These are phyloP conservation scores for Agapanthus africanus DNA, from an alignment of 106 monocot species.

Conservation along the genomic window DNA sequence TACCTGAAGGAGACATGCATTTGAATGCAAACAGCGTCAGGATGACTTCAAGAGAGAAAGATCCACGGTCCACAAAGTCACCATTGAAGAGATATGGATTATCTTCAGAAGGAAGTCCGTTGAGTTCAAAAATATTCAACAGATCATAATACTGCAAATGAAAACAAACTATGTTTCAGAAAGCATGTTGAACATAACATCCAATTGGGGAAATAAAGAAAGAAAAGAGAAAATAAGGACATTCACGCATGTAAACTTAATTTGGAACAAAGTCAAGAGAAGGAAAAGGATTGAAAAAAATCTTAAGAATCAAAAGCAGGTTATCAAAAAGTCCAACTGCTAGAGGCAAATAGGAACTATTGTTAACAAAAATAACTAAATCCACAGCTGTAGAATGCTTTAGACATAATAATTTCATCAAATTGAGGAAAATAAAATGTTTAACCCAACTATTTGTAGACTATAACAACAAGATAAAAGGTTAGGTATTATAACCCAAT, in stretches of 20 bases:
- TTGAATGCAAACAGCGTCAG: constrained; percentile 93
- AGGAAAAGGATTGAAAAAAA: background rate
- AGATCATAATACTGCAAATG: constrained; percentile 83
- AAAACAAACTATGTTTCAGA: constrained; percentile 9
- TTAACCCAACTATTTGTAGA: background rate
- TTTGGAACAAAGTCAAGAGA: background rate
- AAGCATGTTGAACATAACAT: background rate
- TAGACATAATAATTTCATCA: background rate
- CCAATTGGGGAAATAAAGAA: background rate
- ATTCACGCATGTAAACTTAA: background rate
- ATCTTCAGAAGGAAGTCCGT: constrained; percentile 92
- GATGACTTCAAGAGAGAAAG: constrained; percentile 96
- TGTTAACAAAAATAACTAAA: background rate
- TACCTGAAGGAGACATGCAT: constrained; percentile 94
- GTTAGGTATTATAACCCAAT: background rate
- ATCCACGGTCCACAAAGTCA: constrained; percentile 98
- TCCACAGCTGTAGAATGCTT: background rate
- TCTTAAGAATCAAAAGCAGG: background rate
- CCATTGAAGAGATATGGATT: constrained; percentile 99
- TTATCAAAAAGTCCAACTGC: background rate
- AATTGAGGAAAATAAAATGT: background rate
- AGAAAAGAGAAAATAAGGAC: background rate
- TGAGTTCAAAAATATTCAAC: constrained; percentile 91
- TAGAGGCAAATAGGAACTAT: background rate
- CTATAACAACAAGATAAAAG: background rate